phyloP scores from a whole-genome alignment of 2,329 filamentous ascomycete genomes.

The Furcasterigmium furcatum region DNA sequence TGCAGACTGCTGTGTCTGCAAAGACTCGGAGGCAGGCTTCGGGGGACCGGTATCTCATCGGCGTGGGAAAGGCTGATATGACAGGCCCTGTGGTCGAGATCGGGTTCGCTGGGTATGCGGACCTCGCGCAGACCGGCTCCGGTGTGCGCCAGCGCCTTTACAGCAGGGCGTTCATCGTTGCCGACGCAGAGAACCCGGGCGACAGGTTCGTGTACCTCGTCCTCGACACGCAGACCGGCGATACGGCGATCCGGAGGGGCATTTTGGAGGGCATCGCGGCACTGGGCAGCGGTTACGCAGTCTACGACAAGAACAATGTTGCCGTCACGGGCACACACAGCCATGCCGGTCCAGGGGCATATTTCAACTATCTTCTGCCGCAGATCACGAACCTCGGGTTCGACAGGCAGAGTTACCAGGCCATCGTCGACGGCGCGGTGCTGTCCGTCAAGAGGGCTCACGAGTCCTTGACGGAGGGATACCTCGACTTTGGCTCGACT shows the following conservation, averaged over 20 bases:
- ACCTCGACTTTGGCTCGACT: slow-evolving; percentile 66
- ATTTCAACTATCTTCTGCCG: slow-evolving; percentile 91
- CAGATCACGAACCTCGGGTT: slow-evolving; percentile 89
- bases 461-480: slow-evolving; percentile 63
- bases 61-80: slow-evolving; percentile 56
- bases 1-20: neutral
- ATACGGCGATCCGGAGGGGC: slow-evolving; percentile 85
- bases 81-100: slow-evolving; percentile 82
- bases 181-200: slow-evolving; percentile 57
- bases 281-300: slow-evolving; percentile 68
- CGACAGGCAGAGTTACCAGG: slow-evolving; percentile 79
- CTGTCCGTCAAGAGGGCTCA: slow-evolving; percentile 82
- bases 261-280: slow-evolving; percentile 71
- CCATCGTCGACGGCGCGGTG: slow-evolving; percentile 83
- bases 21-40: neutral
- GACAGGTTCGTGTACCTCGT: slow-evolving; percentile 86
- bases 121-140: slow-evolving; percentile 75
- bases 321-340: slow-evolving; percentile 92
- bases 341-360: slow-evolving; percentile 86
- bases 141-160: slow-evolving; percentile 86
- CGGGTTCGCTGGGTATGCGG: slow-evolving; percentile 89
- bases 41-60: slow-evolving; percentile 46
- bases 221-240: slow-evolving; percentile 81
- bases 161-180: slow-evolving; percentile 86
- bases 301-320: slow-evolving; percentile 77